phyloP scores from a whole-genome alignment of 768 basidiomycete genomes.

The Candolleomyces eurysporus region DNA sequence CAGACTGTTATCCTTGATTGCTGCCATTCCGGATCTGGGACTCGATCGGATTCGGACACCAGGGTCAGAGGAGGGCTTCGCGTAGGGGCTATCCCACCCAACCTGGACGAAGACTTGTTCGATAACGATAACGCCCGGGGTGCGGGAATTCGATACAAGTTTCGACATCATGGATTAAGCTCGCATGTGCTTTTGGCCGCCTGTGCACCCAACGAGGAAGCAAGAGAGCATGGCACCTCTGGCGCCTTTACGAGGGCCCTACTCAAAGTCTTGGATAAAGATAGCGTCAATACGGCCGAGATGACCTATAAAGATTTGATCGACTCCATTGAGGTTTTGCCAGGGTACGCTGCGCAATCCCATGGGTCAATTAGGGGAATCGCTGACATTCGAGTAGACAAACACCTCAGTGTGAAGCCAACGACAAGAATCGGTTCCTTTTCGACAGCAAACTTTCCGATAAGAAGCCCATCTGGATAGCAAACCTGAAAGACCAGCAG shows the following conservation, averaged over 20 bases:
- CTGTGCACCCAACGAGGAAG: slow-evolving; percentile 5
- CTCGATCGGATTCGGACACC: not conserved
- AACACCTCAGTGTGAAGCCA: not conserved
- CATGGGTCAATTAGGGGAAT: not conserved
- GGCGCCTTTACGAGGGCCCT: not conserved
- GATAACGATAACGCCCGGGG: not conserved
- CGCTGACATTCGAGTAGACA: not conserved
- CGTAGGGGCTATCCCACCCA: not conserved
- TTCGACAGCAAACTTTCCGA: too few species aligned
- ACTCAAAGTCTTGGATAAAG: not conserved
- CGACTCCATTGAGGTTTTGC: not conserved
- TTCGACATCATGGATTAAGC: not conserved
- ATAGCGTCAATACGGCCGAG: not conserved
- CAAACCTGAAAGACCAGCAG: not conserved
- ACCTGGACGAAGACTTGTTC: slow-evolving; percentile 1
- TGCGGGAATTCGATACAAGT: not conserved
- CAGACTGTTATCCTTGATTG: slow-evolving; percentile 14
- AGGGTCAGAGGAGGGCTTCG: not conserved
- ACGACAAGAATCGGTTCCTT: too few species aligned
- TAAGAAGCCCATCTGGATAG: not conserved
- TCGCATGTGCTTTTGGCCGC: slow-evolving; percentile 13
- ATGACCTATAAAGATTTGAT: not conserved
- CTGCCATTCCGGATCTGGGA: slow-evolving; percentile 10
- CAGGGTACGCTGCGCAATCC: not conserved
- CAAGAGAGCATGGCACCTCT: not conserved